phyloP scores from a whole-genome alignment of 495 filamentous ascomycete species.

The Aspergillus saccharolyticus region DNA sequence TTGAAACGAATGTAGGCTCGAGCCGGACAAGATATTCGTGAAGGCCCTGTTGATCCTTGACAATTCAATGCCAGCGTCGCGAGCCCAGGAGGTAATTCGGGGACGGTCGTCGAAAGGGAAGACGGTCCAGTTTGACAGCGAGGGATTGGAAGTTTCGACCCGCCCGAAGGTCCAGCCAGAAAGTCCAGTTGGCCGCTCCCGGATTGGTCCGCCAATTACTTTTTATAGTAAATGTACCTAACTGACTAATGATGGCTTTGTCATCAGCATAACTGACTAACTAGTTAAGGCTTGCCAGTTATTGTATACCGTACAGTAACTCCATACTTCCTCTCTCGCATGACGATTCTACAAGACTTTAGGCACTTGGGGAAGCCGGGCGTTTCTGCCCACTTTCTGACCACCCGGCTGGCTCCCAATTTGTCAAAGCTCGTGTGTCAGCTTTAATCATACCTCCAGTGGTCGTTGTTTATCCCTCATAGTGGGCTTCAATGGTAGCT shows the following conservation, averaged over 20 bases:
- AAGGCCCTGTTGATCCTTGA: neutral
- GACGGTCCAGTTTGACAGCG: slow-evolving; percentile 13
- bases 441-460: neutral
- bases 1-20: slow-evolving; percentile 3
- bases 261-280: neutral
- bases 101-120: slow-evolving; percentile 3
- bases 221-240: slow-evolving; percentile 16
- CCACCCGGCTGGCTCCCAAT: too few relatives aligned
- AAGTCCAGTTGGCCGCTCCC: slow-evolving; percentile 17
- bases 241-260: neutral
- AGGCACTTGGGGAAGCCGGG: too few relatives aligned
- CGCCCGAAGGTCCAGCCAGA: slow-evolving; percentile 9
- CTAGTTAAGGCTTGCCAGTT: too few relatives aligned
- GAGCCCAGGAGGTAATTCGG: neutral
- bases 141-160: slow-evolving; percentile 11
- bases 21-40: neutral
- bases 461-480: neutral
- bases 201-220: slow-evolving; percentile 15
- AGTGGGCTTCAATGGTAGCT: neutral
- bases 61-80: neutral
- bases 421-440: neutral
- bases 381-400: too few relatives aligned
- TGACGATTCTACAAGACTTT: too few relatives aligned
- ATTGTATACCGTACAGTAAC: too few relatives aligned
- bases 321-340: too few relatives aligned